phyloP scores from a whole-genome alignment of 345 rosid genomes.

The Populus nigra region DNA sequence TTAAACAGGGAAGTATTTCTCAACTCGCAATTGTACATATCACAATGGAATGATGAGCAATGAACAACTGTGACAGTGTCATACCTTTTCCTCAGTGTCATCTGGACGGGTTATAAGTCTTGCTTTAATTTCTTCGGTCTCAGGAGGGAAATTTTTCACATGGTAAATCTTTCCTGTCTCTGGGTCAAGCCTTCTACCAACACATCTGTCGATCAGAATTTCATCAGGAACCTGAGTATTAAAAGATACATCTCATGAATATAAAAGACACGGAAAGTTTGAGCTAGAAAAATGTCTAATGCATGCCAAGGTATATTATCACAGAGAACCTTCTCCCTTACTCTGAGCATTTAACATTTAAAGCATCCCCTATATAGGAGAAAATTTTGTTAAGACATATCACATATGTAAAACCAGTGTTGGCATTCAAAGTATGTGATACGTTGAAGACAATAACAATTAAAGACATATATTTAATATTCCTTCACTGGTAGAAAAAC shows the following conservation, averaged over 20 bases:
- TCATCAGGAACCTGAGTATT: conserved; percentile 89
- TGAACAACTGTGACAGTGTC: not conserved
- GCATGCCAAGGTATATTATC: not conserved
- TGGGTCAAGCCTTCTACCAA: conserved; percentile 84
- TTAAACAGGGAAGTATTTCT: not conserved
- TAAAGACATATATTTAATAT: not conserved
- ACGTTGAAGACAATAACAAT: not conserved
- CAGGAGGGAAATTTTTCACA: conserved; percentile 66
- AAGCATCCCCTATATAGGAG: not conserved
- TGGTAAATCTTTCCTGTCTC: conserved; percentile 75
- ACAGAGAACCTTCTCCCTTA: not conserved
- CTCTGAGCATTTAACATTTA: not conserved
- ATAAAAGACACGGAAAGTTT: not conserved
- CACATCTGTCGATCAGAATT: conserved; percentile 83
- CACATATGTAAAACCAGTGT: not conserved
- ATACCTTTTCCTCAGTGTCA: conserved; percentile 85
- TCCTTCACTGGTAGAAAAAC: not conserved
- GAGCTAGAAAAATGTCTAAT: not conserved
- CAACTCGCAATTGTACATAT: not conserved
- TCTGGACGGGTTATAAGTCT: conserved; percentile 83
- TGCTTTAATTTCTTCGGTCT: conserved; percentile 63
- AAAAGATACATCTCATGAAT: conserved; percentile 19
- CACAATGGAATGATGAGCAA: not conserved
- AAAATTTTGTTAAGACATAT: not conserved
- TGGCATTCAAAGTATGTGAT: not conserved